phyloP scores from a whole-genome alignment of 768 basidiomycete genomes.

The Leccinum longicurvipes region DNA sequence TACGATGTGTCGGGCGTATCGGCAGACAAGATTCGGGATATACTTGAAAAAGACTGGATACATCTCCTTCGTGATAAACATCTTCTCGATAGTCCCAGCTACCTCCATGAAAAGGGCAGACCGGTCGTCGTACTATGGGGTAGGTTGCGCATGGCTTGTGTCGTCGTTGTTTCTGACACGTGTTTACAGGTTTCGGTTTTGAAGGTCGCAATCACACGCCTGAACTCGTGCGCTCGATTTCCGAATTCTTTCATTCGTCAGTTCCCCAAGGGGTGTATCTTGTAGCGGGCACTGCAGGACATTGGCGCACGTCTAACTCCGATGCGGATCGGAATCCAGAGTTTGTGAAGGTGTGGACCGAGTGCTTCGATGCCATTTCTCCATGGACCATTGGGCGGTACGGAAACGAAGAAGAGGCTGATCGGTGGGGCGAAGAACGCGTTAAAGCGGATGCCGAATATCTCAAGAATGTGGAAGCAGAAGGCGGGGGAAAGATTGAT shows the following conservation, averaged over 20 bases:
- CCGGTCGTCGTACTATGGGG: conserved; percentile 79
- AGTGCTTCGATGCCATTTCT: conserved; percentile 75
- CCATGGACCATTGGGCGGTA: conserved; percentile 84
- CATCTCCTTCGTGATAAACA: conserved; percentile 63
- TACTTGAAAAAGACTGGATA: conserved; percentile 70
- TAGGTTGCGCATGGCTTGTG: conserved; percentile 13
- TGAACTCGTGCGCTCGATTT: conserved; percentile 50
- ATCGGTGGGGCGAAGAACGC: conserved; percentile 57
- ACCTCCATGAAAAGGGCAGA: conserved; percentile 64
- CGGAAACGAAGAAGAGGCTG: conserved; percentile 55
- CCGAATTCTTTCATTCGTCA: conserved; percentile 52
- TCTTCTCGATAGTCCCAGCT: conserved; percentile 68
- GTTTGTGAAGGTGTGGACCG: conserved; percentile 67
- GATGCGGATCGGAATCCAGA: conserved; percentile 70
- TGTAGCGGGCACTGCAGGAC: conserved; percentile 64
- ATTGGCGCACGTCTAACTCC: conserved; percentile 69
- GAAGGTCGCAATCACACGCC: conserved; percentile 60
- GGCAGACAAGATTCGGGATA: conserved; percentile 59
- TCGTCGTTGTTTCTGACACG: background rate
- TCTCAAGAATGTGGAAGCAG: conserved; percentile 48
- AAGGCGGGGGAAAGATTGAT: conserved; percentile 53
- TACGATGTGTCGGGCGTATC: conserved; percentile 82
- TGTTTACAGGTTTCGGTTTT: conserved; percentile 65
- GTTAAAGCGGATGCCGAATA: conserved; percentile 64
- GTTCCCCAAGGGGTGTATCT: conserved; percentile 76